Evolutionary conservation across 2,329 filamentous ascomycete species (phyloP).

Genomic region (Trichothecium sympodiale): DNA sequence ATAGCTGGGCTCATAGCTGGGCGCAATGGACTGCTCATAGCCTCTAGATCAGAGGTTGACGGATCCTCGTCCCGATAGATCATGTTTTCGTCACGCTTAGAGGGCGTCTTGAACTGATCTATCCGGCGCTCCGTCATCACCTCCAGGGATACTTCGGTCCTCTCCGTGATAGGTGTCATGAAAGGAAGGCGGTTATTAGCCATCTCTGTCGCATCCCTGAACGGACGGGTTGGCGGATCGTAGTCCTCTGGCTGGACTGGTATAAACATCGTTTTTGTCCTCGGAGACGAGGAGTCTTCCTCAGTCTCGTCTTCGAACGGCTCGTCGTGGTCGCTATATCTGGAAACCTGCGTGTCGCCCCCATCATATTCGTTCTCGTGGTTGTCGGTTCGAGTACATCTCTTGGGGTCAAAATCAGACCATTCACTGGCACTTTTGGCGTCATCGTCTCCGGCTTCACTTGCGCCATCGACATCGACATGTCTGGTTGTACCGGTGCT

Average conservation of each 20-base stretch:
- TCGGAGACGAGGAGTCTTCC: constrained; percentile 26
- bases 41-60: constrained; percentile 22
- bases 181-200: constrained; percentile 91
- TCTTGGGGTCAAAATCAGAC: constrained; percentile 75
- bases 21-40: constrained; percentile 61
- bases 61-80: constrained; percentile 9
- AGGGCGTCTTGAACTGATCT: constrained; percentile 68
- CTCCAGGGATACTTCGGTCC: constrained; percentile 79
- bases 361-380: constrained; percentile 19
- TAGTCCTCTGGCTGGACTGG: constrained; percentile 81
- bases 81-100: constrained; percentile 34
- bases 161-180: constrained; percentile 97
- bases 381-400: constrained; percentile 43
- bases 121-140: constrained; percentile 44
- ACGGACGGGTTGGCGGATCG: constrained; percentile 66
- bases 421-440: constrained; percentile 65
- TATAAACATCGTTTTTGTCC: constrained; percentile 58
- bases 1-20: constrained; percentile 46
- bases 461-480: constrained; percentile 36
- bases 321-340: constrained; percentile 22
- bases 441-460: constrained; percentile 34
- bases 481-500: constrained; percentile 70
- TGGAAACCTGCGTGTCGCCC: constrained; percentile 26
- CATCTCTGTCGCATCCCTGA: constrained; percentile 66
- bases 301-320: constrained; percentile 19